These are phyloP conservation scores for Hibiscus syriacus DNA, from an alignment of 345 rosid species.

Conservation along the genomic window DNA sequence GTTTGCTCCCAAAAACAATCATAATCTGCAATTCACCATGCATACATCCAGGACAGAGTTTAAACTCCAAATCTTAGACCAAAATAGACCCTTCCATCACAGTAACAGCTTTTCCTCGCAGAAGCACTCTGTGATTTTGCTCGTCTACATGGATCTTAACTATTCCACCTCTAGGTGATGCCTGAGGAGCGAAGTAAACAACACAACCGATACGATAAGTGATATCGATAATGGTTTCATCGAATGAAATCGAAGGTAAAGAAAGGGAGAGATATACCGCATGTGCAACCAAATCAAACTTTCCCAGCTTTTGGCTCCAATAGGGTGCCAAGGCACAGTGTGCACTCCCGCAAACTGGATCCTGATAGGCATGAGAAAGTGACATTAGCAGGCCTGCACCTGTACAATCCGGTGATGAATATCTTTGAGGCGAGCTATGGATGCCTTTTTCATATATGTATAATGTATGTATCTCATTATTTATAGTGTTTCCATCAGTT, in stretches of 20 bases:
- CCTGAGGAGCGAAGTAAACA: conserved; percentile 23
- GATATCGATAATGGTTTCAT: background rate
- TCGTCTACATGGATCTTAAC: conserved; percentile 43
- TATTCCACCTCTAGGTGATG: conserved; percentile 62
- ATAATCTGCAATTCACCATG: background rate
- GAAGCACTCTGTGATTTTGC: conserved; percentile 45
- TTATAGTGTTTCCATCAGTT: background rate
- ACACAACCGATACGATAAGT: background rate
- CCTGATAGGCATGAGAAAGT: conserved; percentile 35
- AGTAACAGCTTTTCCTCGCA: conserved; percentile 57
- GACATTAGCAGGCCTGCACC: background rate
- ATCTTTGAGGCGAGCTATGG: background rate
- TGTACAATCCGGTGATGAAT: background rate
- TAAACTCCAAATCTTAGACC: conserved; percentile 25
- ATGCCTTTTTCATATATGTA: background rate
- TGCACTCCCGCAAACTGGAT: conserved; percentile 77
- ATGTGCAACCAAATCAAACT: conserved; percentile 50
- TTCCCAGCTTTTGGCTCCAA: conserved; percentile 65
- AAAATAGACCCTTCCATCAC: conserved; percentile 61
- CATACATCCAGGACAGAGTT: background rate
- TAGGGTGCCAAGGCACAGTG: conserved; percentile 67
- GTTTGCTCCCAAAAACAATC: background rate
- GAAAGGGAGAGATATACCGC: conserved; percentile 34
- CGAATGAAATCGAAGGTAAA: background rate
- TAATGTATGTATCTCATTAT: background rate